Conservation (phyloP, 352 stramenopile species). For the Phytophthora brassicae region DNA sequence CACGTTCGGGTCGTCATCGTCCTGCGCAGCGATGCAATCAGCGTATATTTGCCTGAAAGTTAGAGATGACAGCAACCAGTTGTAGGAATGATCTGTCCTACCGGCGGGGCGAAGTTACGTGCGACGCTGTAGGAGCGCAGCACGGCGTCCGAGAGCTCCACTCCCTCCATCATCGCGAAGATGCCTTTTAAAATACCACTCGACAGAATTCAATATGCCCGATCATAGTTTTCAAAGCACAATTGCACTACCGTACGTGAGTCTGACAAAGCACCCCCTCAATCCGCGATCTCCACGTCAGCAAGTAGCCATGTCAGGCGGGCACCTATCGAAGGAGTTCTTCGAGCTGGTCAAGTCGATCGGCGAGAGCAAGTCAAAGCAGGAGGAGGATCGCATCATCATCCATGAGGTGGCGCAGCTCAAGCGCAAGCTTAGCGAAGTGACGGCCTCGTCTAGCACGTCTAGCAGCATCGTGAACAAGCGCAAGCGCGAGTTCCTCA, state of each 20-base stretch:
- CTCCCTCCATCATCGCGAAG: conserved; percentile 19
- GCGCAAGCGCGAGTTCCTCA: conserved; percentile 99
- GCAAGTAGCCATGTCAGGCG: conserved; percentile 88
- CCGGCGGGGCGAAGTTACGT: conserved; percentile 66
- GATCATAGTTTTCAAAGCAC: conserved; percentile 9
- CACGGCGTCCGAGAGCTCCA: conserved; percentile 57
- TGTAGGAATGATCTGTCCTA: conserved; percentile 11
- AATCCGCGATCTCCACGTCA: conserved; percentile 30
- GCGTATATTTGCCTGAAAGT: no score
- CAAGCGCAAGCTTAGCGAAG: conserved; percentile 95
- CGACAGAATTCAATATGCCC: conserved; percentile 11
- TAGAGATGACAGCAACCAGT: background rate
- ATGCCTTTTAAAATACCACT: conserved; percentile 5
- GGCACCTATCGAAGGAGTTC: conserved; percentile 97
- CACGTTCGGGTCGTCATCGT: conserved; percentile 68
- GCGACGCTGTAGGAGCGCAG: conserved; percentile 69
- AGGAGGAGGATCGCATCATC: conserved; percentile 99
- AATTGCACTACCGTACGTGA: conserved; percentile 8
- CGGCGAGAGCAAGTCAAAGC: conserved; percentile 99
- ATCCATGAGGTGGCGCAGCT: conserved; percentile 94
- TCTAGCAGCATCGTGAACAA: conserved; percentile 88
- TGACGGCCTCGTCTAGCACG: conserved; percentile 74
- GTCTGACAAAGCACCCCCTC: background rate
- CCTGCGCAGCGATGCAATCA: conserved; percentile 18
- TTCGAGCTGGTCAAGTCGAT: conserved; percentile 99